phyloP scores from a whole-genome alignment of 495 filamentous ascomycete species.

The Talaromyces stipitatus region DNA sequence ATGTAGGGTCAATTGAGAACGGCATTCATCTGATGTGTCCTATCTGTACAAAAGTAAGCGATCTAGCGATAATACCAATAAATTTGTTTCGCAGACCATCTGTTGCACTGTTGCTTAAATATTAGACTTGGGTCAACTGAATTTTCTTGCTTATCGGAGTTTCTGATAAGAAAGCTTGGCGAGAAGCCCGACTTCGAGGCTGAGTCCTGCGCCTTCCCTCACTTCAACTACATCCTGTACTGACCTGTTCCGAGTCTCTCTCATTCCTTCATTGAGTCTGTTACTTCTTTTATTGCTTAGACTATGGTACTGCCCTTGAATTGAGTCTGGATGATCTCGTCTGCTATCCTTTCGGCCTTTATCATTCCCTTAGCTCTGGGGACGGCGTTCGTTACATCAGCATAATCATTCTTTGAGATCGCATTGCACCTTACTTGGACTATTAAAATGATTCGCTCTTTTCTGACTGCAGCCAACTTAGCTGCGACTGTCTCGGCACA shows the following conservation, averaged over 20 bases:
- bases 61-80: too few relatives aligned
- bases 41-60: not conserved
- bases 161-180: conserved; percentile 1
- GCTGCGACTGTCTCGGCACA: conserved; percentile 19
- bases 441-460: not conserved
- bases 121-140: not conserved
- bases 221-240: not conserved
- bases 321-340: not conserved
- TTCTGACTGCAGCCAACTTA: conserved; percentile 9
- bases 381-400: not conserved
- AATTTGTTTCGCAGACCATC: too few relatives aligned
- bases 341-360: not conserved
- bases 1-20: conserved; percentile 12
- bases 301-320: not conserved
- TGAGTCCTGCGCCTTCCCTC: not conserved
- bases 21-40: not conserved
- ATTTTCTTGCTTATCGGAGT: conserved; percentile 8
- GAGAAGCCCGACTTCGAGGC: not conserved
- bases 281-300: not conserved
- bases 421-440: not conserved
- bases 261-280: not conserved
- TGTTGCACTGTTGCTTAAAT: too few relatives aligned
- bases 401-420: not conserved
- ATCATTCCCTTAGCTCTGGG: not conserved
- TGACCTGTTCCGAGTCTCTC: too few relatives aligned